phyloP scores from a whole-genome alignment of 176 grass and related monocot genomes.

The sorghum (Sorghum bicolor) region Sorghum_bicolor_NCBIv3 NC_012870.2:60795001-60795500 shows the following conservation, averaged over 20 bases:
- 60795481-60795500: constrained; percentile 42
- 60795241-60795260: constrained; percentile 18
- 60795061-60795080: constrained; percentile 30
- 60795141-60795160: no score
- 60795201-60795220: not conserved
- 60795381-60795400: constrained; percentile 32
- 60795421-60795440: constrained; percentile 17
- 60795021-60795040: not conserved
- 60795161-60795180: no score
- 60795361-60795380: constrained; percentile 4
- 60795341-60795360: constrained; percentile 28
- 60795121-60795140: not conserved
- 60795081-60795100: not conserved
- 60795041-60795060: not conserved
- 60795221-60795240: constrained; percentile 33
- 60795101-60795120: not conserved
- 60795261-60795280: constrained; percentile 21
- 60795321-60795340: constrained; percentile 16
- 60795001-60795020: not conserved
- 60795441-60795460: constrained; percentile 37
- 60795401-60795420: constrained; percentile 38
- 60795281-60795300: constrained; percentile 33
- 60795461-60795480: constrained; percentile 41
- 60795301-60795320: not conserved
- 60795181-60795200: not conserved